Conservation (phyloP, 2,329 filamentous ascomycete species). For the Colletotrichum salicis region DNA sequence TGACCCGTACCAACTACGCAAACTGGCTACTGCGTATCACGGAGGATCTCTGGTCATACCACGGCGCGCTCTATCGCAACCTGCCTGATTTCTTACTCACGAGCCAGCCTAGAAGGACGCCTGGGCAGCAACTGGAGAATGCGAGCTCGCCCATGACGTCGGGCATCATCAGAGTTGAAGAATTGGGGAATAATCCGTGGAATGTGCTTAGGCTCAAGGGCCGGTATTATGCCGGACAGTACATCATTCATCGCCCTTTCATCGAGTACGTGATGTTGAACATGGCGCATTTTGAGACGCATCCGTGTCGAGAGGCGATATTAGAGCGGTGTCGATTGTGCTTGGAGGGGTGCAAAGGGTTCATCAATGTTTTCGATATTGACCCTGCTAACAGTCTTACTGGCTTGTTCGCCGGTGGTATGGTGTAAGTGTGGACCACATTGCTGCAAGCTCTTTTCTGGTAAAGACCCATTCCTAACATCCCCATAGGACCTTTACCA, state of each 20-base stretch:
- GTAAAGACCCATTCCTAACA: neutral
- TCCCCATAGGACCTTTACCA: slow-evolving; percentile 40
- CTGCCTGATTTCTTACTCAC: slow-evolving; percentile 40
- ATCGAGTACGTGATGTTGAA: slow-evolving; percentile 44
- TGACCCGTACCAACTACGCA: slow-evolving; percentile 38
- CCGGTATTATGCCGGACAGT: slow-evolving; percentile 43
- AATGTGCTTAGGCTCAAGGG: slow-evolving; percentile 43
- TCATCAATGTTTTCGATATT: slow-evolving; percentile 43
- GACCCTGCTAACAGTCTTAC: slow-evolving; percentile 41
- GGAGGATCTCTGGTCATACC: slow-evolving; percentile 41
- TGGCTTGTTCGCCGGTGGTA: slow-evolving; percentile 42
- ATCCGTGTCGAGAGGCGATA: slow-evolving; percentile 39
- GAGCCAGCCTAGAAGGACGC: slow-evolving; percentile 17
- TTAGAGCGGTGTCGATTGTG: slow-evolving; percentile 39
- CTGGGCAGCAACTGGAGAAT: neutral
- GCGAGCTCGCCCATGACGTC: slow-evolving; percentile 17
- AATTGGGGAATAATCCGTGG: slow-evolving; percentile 44
- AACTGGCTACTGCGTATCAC: slow-evolving; percentile 42
- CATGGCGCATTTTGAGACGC: slow-evolving; percentile 37
- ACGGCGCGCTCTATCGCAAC: slow-evolving; percentile 42
- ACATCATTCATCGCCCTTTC: slow-evolving; percentile 45
- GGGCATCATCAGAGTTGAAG: slow-evolving; percentile 29
- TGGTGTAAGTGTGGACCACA: slow-evolving; percentile 41
- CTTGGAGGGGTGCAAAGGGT: slow-evolving; percentile 41
- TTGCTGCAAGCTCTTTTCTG: neutral